A percentile compares a stretch with the other conserved stretches of the same genome.
Conservation (phyloP, 2,329 filamentous ascomycete species). For the Aureobasidium sp. region DNA sequence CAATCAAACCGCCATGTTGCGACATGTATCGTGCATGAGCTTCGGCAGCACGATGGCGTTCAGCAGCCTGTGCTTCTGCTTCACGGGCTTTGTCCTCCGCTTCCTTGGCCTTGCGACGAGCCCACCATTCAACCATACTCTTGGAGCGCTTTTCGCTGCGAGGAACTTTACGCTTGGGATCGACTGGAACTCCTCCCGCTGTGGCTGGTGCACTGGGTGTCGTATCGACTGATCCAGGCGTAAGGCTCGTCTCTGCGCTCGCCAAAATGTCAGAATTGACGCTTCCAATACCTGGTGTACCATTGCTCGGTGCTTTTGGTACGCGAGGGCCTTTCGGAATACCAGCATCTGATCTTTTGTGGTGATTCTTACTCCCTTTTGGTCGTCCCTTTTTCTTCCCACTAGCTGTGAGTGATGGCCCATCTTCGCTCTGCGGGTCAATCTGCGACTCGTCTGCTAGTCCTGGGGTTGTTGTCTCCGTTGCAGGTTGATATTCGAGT, state of each 20-base stretch:
- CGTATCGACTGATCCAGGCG: background rate
- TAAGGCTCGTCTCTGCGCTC: background rate
- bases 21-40: slow-evolving; percentile 4
- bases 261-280: background rate
- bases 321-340: slow-evolving; percentile 41
- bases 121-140: slow-evolving; percentile 40
- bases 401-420: slow-evolving; percentile 1
- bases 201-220: background rate
- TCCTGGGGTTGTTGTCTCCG: slow-evolving; percentile 16
- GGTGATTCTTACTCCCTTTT: slow-evolving; percentile 39
- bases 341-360: slow-evolving; percentile 37
- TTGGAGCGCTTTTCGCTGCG: slow-evolving; percentile 36
- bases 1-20: background rate
- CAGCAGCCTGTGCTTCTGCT: background rate
- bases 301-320: slow-evolving; percentile 12
- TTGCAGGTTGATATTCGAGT: background rate
- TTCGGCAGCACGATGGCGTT: slow-evolving; percentile 3
- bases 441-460: background rate
- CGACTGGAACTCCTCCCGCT: background rate
- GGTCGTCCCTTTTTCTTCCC: slow-evolving; percentile 26
- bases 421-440: slow-evolving; percentile 3
- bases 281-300: background rate
- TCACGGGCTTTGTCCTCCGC: slow-evolving; percentile 14
- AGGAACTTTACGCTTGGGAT: slow-evolving; percentile 15
- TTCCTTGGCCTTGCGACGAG: slow-evolving; percentile 30